These are phyloP conservation scores for Lodderomyces theae DNA, from an alignment of 1,139 yeast species.

Conservation along the genomic window DNA sequence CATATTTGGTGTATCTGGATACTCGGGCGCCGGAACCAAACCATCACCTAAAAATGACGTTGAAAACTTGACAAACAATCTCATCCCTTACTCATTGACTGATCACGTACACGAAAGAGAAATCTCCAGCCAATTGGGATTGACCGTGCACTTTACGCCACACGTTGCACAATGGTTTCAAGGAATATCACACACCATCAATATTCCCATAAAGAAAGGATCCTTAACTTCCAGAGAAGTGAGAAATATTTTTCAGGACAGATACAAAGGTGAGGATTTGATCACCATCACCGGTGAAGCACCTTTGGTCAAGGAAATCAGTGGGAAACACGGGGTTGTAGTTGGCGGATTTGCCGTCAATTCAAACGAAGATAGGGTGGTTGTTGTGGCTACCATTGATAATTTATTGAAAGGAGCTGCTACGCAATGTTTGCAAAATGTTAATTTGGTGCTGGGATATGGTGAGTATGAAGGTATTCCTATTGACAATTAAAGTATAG, in stretches of 20 bases:
- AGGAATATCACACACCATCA: slow-evolving; percentile 90
- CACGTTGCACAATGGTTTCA: slow-evolving; percentile 99
- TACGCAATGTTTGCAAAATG: slow-evolving; percentile 95
- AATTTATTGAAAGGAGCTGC: slow-evolving; percentile 97
- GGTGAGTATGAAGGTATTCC: slow-evolving; percentile 97
- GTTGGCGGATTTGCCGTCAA: slow-evolving; percentile 96
- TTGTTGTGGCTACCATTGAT: slow-evolving; percentile 91
- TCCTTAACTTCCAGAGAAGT: slow-evolving; percentile 78
- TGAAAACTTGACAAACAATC: slow-evolving; percentile 67
- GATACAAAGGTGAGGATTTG: slow-evolving; percentile 84
- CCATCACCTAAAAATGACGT: slow-evolving; percentile 95
- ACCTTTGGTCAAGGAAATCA: slow-evolving; percentile 85
- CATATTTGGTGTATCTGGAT: slow-evolving; percentile 94
- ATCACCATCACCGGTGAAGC: slow-evolving; percentile 85
- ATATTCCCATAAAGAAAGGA: slow-evolving; percentile 75
- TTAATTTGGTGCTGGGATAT: slow-evolving; percentile 84
- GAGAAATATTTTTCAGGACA: slow-evolving; percentile 81
- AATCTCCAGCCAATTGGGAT: slow-evolving; percentile 75
- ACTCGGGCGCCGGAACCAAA: slow-evolving; percentile 98
- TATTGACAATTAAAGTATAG: slow-evolving; percentile 25
- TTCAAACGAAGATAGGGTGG: slow-evolving; percentile 85
- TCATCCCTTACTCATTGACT: slow-evolving; percentile 93
- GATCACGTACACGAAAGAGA: slow-evolving; percentile 97
- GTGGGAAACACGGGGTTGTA: slow-evolving; percentile 92
- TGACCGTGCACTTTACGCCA: slow-evolving; percentile 84